Conservation (phyloP, 116 monocot species). For the Zostera marina region DNA sequence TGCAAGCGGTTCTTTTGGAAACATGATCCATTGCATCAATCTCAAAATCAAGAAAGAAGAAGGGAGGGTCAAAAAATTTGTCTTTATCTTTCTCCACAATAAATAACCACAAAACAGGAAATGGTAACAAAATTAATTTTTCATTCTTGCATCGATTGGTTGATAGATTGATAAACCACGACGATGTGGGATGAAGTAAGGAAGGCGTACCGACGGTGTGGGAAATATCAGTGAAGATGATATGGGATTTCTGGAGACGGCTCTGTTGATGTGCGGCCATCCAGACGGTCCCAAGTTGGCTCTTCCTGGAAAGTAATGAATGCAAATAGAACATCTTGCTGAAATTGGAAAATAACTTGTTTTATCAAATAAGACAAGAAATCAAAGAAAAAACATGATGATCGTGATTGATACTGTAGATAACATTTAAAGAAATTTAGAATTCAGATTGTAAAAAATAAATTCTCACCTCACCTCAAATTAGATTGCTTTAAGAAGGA, state of each 20-base stretch:
- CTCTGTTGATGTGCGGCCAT: slow-evolving; percentile 76
- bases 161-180: background rate
- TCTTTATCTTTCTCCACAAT: background rate
- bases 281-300: slow-evolving; percentile 76
- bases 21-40: slow-evolving; percentile 39
- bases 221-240: slow-evolving; percentile 51
- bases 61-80: no score
- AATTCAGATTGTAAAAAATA: no score
- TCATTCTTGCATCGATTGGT: background rate
- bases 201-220: slow-evolving; percentile 38
- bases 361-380: no score
- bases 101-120: background rate
- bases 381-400: no score
- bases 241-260: slow-evolving; percentile 63
- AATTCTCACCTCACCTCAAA: no score
- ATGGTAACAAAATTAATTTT: background rate
- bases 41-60: background rate
- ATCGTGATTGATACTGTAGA: no score
- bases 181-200: background rate
- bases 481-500: no score
- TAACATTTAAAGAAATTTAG: no score
- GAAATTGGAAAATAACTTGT: no score
- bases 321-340: slow-evolving; percentile 87
- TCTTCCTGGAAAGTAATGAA: slow-evolving; percentile 62
- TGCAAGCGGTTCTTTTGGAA: slow-evolving; percentile 74